phyloP scores from a whole-genome alignment of 805 yeast species.

The Nakazawaea holstii region DNA sequence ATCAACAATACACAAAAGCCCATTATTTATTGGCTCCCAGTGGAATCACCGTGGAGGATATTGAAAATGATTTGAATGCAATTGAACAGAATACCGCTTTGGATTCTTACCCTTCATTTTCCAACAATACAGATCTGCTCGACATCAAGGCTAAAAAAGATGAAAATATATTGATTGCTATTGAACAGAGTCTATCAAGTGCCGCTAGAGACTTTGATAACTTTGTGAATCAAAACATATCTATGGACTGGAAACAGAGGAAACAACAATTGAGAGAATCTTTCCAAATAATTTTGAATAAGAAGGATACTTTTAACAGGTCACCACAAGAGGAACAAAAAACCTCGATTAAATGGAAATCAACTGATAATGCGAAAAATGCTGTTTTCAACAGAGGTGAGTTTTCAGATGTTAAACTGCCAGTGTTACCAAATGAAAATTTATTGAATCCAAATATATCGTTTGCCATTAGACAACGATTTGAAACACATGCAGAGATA shows the following conservation, averaged over 20 bases:
- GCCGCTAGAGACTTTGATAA: conserved; percentile 82
- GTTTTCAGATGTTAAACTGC: conserved; percentile 24
- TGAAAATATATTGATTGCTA: conserved; percentile 74
- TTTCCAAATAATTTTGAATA: conserved; percentile 50
- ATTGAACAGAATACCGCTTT: conserved; percentile 21
- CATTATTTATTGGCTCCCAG: conserved; percentile 88
- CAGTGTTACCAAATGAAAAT: conserved; percentile 13
- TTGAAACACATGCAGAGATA: conserved; percentile 70
- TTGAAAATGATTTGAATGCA: conserved; percentile 53
- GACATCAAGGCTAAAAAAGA: conserved; percentile 65
- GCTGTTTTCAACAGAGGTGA: conserved; percentile 23
- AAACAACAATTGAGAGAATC: conserved; percentile 69
- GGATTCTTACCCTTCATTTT: not conserved
- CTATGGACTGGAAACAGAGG: conserved; percentile 80
- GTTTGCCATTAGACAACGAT: conserved; percentile 42
- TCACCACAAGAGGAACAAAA: conserved; percentile 11
- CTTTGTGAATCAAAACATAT: conserved; percentile 65
- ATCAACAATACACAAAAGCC: conserved; percentile 54
- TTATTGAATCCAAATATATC: conserved; percentile 28
- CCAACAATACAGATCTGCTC: not conserved
- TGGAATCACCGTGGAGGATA: conserved; percentile 82
- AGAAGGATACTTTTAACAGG: conserved; percentile 6
- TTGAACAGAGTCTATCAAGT: conserved; percentile 68
- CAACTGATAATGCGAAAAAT: conserved; percentile 27
- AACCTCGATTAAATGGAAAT: conserved; percentile 14